These are phyloP conservation scores for Colletotrichum viniferum DNA, from an alignment of 2,329 filamentous ascomycete species.

Conservation along the genomic window DNA sequence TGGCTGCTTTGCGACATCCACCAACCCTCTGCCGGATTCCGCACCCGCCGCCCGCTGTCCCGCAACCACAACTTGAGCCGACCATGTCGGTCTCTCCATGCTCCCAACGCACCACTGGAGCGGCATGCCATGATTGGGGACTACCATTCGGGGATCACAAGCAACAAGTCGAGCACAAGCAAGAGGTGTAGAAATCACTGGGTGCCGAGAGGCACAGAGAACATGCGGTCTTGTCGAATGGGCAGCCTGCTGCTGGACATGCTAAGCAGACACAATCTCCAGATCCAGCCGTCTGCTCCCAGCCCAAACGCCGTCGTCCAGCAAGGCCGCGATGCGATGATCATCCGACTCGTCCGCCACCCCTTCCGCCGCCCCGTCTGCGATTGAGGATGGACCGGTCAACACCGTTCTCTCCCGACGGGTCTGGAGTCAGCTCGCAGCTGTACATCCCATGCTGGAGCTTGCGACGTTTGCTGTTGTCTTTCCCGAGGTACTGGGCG, in stretches of 20 bases:
- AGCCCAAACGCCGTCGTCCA: not conserved
- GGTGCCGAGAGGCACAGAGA: not conserved
- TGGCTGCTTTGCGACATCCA: too few relatives aligned
- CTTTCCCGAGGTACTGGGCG: not conserved
- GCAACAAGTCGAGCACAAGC: not conserved
- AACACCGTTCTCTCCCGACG: rapidly evolving
- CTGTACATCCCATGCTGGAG: rapidly evolving
- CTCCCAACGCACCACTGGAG: too few relatives aligned
- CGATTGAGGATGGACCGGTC: not conserved
- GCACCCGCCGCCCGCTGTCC: too few relatives aligned
- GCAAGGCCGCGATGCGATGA: not conserved
- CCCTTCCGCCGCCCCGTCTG: not conserved
- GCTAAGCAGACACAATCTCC: not conserved
- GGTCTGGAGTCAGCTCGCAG: not conserved
- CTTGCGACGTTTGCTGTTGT: not conserved
- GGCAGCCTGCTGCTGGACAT: not conserved
- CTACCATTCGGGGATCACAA: not conserved
- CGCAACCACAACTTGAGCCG: not conserved
- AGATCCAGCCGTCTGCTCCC: not conserved
- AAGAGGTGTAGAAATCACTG: not conserved
- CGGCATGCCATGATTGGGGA: not conserved
- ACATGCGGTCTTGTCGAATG: not conserved
- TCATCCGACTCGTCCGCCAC: not conserved
- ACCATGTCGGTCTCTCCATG: not conserved
- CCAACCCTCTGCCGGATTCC: not conserved